Base-by-base conservation (phyloP, 257 asterid genomes). In the Salvia rosmarinus region DNA sequence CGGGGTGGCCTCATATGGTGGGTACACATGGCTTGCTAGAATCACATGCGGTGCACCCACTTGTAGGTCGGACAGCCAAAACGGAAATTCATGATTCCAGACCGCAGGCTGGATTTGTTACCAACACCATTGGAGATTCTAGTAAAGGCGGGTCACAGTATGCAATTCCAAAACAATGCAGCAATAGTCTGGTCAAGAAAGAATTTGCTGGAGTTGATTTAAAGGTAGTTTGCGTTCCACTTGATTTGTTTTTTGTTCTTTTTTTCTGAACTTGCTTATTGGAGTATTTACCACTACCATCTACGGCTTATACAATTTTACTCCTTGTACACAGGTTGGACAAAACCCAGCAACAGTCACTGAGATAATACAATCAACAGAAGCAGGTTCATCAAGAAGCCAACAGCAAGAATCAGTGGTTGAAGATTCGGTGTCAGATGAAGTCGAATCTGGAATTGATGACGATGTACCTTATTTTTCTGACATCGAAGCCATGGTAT, bases 401-500 rank as follows among this genome's bases (percentile, higher is more conserved):
- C 73, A 82, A 64, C 67, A 61, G 60, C 70, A 82, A 63, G 91
- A 83, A 68, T 59, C 87, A 56, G 67, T 5, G 65, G 80, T 71
- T 49, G 82, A 82, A 11, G 82, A 81, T 57, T 82, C 87, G 47
- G 71, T 70, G 28, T 95, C 94, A 14, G 90, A 88, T 77, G 77
- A 62, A 37, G 96, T 82, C 60, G 96, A 88, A 66, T 84, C 88
- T 65, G 83, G 69, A 72, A 80, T 88, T 72, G 99, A 91, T 67
- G 91, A 83, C 43, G 98, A 91, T 9, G 87, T 89, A 76, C 99
- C 99, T 55, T 91, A 81, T 82, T 90, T 83, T 87, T 95, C 99
- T 64, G 99, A 95, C 52, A 74, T 95, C 54, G 99, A 95, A 86
- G 96, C 98, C 78, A 84, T 88, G 99, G 98, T 95, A 89, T 78